phyloP scores from a whole-genome alignment of 2,329 filamentous ascomycete species.

The Gyromitra esculenta region DNA sequence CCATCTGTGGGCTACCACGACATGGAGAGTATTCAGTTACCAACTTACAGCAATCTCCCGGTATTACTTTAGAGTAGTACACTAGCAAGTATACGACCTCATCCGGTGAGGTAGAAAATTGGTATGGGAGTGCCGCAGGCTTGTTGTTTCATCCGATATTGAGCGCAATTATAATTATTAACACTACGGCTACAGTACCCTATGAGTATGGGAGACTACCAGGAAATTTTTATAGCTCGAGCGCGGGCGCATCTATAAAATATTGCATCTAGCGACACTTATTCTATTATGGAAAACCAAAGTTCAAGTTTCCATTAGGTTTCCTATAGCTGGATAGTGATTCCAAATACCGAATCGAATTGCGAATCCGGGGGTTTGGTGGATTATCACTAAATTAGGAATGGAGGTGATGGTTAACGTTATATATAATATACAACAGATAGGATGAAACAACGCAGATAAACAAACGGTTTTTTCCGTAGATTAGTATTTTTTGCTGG shows the following conservation, averaged over 20 bases:
- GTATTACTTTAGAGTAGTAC: constrained; percentile 5
- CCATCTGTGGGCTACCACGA: not conserved
- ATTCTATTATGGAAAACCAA: not conserved
- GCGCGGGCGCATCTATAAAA: not conserved
- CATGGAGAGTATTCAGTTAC: not conserved
- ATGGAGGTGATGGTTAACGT: not conserved
- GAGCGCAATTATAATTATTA: constrained; percentile 18
- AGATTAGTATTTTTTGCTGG: not conserved
- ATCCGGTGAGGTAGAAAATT: constrained; percentile 12
- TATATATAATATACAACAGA: not conserved
- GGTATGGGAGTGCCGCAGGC: constrained; percentile 23
- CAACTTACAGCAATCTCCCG: not conserved
- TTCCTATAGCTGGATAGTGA: not conserved
- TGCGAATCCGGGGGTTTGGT: not conserved
- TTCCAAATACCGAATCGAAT: constrained; percentile 1
- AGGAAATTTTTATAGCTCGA: not conserved
- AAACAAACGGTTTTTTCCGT: not conserved
- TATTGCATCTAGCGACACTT: not conserved
- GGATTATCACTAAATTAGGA: constrained; percentile 1
- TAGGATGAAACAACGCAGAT: constrained; percentile 9
- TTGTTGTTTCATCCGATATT: constrained; percentile 49
- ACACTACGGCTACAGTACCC: constrained; percentile 14
- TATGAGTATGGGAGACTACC: constrained; percentile 19
- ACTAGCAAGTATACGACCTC: constrained; percentile 4
- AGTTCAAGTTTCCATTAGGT: not conserved